Evolutionary conservation across 2,329 filamentous ascomycete genomes (phyloP), one percentile per base, ranked within the genome.

Genomic region (Trichoderma guizhouense): DNA sequence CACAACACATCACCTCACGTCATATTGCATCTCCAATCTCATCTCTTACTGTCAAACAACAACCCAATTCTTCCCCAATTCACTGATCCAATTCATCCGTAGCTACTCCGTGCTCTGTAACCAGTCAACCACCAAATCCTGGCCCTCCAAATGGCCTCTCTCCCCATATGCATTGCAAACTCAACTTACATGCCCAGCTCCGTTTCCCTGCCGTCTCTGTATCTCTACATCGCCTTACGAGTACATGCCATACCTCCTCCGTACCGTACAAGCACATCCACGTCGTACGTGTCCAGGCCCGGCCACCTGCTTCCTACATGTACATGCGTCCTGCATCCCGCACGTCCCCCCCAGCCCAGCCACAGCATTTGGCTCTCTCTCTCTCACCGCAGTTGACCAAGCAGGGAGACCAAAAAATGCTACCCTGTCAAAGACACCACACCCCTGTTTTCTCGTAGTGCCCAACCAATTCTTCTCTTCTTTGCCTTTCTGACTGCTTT

Each of bases 301-400:
- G 51, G 51, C 34, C 32, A 32, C 32, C 32, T 58, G 65, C 53
- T 53, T 53, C 55, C 30, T 60, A 32, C n/a, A 60, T 43, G 30
- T 68, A 68, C 65, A 68, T 68, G 65, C 67, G 39, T 69, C 57
- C 58, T 69, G 67, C 67, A 69, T 53, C 67, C 43, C 57, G 51
- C 64, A 67, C 32, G 24, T 57, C 34, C 26, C 64, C 32, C 53
- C 32, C 24, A 34, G 24, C 53, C 64, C 55, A 62, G 57, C 39
- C 67, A 69, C 67, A 36, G 30, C 65, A 62, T 34, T 53, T 62
- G 39, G 9, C 53, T 43, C n/a, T 5, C 24, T 69, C 39, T 43
- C 39, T 43, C 39, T 43, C 67, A 69, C 67, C 67, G 67, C 67
- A 69, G 55, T 69, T 62, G 67, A 62, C 28, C 55, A 63, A 28